Base-by-base conservation (phyloP, 1,284 basidiomycete species). In the Neonothopanus nambi region DNA sequence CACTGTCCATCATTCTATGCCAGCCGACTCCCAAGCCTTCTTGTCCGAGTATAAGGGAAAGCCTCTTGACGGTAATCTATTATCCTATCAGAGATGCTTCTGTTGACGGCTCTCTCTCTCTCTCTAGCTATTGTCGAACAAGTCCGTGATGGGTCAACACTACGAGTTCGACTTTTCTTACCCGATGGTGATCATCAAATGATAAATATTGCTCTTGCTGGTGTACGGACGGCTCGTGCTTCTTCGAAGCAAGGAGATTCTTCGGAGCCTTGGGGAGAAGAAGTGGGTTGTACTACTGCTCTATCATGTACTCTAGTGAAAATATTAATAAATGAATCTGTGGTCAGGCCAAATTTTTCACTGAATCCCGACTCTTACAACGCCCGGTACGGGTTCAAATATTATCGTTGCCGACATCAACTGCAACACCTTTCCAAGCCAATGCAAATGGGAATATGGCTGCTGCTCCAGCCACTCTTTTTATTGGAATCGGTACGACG, bases 31-130 rank as follows among this genome's bases (percentile, higher is more conserved):
- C 1, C 86, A 91, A 62, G 86, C 85, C 2, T 98, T 98, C 73
- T 82, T 99, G 28, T 78, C 81, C 7, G 90, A 97, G 67, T 91
- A 93, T 86, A 97, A 95, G 69, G 93, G 91, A 30, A 90, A 93
- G 68, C 76, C 84, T 9, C 76, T 98, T 57, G 93, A 98, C 65
- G 92, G 92, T 88, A 70, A 63, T 74, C 51, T 18, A 17, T 12
- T 37, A 38, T 28, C 26, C 38, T 2, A 9, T 52, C 55, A 58
- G 33, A 48, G 38, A 24, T 45, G 49, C 51, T 15, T 49, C 38
- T n/a, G 40, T 44, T 45, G 18, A 58, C 40, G 40, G 52, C 50
- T 33, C 49, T 45, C 13, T 24, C n/a, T 48, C 4, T 35, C n/a
- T 46, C 20, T 33, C 3, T 56, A 93, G 93, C 89, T 49, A 83